Base-by-base conservation (phyloP, 345 rosid genomes). In the Dipteronia dyeriana region DNA sequence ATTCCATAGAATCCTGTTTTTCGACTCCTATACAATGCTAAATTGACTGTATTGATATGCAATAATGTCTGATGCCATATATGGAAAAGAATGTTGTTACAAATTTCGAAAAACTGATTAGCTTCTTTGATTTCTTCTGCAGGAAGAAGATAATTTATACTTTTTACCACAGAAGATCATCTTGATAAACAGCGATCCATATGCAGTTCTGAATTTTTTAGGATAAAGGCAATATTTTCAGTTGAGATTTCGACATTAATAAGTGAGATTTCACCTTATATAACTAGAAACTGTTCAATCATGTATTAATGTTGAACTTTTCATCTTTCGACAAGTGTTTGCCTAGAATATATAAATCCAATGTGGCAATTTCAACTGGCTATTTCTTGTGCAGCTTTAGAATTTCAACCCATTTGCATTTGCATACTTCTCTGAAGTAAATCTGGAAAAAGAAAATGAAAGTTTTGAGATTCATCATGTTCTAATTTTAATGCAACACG, bases 241-340 rank as follows among this genome's bases (percentile, higher is more conserved):
- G 78, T 43, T 22, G 19, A 38, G 19, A 75, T 13, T 34, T 63
- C 56, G 72, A 75, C 54, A 66, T 66, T 23, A 34, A 75, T 25
- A 34, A 31, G 47, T 74, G 71, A n/a, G 38, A 9, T 60, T 34
- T 53, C 64, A 66, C 64, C 72, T 54, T 64, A 19, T 2, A 73
- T 25, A 49, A 25, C 49, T 54, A 8, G 17, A 65, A 22, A 75
- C 38, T 45, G 10, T 14, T 51, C 16, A 56, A 53, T 65, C 9
- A 9, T 62, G 61, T 45, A 19, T 29, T 63, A 60, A 43, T 26
- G 9, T 25, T 26, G 22, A 19, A 31, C 51, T 31, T 20, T 63
- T 4, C 31, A 12, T 11, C 12, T 29, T 51, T 65, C 31, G 10
- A 59, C 3, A 49, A 23, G 25, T 34, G 1, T 66, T 73, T 13